Base-by-base conservation (phyloP, 2,329 filamentous ascomycete species). In the Neofusicoccum sp. region DNA sequence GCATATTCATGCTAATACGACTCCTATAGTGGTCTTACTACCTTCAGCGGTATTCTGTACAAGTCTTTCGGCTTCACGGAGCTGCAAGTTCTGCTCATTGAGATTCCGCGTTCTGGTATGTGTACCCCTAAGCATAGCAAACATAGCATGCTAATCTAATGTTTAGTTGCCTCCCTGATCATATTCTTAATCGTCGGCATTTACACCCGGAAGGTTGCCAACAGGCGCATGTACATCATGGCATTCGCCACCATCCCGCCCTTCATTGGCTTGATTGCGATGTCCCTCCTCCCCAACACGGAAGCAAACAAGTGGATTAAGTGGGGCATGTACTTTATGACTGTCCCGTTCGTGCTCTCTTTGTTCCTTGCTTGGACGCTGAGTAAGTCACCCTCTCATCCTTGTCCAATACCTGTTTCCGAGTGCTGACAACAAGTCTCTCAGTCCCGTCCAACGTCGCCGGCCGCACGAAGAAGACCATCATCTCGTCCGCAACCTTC, bases 391-490 rank as follows among this genome's bases (percentile, higher is more conserved):
- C 8, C 6, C n/a, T 14, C 20, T 14, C 36, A 12, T 16, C 11
- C 31, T 7, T 16, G 44, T 51, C n/a, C 4, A 20, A 11, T 11
- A 16, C 16, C 1, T 28, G 20, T 12, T 24, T 4, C 6, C 26
- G 5, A 36, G n/a, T 9, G 1, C 47, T 34, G 1, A 26, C 36
- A 31, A 16, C 4, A 3, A 31, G 9, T n/a, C n/a, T 9, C 2
- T 12, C 59, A 61, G 59, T 80, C 49, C 77, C 78, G 0, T 78
- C 76, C 34, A 81, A 81, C 64, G 72, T 78, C 3, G 77, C 77
- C 4, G 79, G 79, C 6, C 72, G 77, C 6, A 81, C 79, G 0
- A 81, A 81, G 65, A 76, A 78, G 28, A 79, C 78, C 3, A 67
- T 80, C 41, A 77, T 76, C 11, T 77, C 73, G 14, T 78, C 77